Evolutionary conservation across 164 flowering plant genomes (phyloP), one percentile per base, ranked within the genome.

Genomic region (Piper longum): DNA sequence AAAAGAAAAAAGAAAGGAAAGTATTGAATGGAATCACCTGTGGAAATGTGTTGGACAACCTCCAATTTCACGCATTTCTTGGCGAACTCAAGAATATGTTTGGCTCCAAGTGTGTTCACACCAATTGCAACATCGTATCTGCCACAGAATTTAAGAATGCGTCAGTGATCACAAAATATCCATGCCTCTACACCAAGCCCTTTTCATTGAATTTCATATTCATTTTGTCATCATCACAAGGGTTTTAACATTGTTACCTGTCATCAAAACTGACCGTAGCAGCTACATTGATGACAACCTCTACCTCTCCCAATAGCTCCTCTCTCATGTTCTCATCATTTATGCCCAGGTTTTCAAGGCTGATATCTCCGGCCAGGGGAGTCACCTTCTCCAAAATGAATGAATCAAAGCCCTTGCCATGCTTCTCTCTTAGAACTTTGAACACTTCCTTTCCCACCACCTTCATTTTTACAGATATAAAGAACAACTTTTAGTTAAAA

Each of bases 201-300:
- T 26, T 19, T 18, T 57, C 59, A 14, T n/a, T 1, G 6, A 56
- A 56, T 4, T 16, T n/a, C 7, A 56, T 3, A 16, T 16, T 56
- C 1, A 0, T 16, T 16, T 56, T n/a, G 19, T 56, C 9, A n/a
- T n/a, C 9, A 3, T 16, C 16, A 2, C 58, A n/a, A 7, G 26
- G 19, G 1, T 19, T 57, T 36, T 16, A 36, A 7, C 36, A 41
- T 26, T 8, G 11, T 57, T 64, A 77, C 84, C 85, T 81, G 52
- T 76, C 82, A 63, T 81, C 82, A 72, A 87, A 87, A 54, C 77
- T 74, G 54, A 83, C 80, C 0, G 83, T 79, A 16, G 48, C 48
- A 44, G 48, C 48, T 2, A 44, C 48, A 44, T 44, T 44, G 7
- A 44, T 11, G 11, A 44, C 11, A 0, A 44, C 2, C 7, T 44